Base-by-base conservation (phyloP, 2,329 filamentous ascomycete genomes). In the Didymella sp. region DNA sequence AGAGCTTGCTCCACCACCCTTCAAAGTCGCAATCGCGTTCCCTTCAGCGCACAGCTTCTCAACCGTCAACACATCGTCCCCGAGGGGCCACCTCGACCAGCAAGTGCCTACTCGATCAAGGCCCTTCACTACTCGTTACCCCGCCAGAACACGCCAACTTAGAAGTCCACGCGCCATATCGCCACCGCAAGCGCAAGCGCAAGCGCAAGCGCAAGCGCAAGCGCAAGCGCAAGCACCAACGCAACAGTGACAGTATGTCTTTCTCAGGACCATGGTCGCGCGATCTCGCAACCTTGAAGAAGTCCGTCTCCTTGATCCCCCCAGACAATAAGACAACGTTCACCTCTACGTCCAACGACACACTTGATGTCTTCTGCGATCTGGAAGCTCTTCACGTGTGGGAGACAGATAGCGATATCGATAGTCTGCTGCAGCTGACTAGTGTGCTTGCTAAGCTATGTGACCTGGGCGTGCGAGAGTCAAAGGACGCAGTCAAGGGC, bases 341-440 rank as follows among this genome's bases (percentile, higher is more conserved):
- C 42, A 51, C 63, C 17, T 52, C 46, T 6, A 57, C 64, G 2
- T 72, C 72, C 0, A 59, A 63, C 17, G 44, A 57, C 1, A 62
- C 66, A 2, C 51, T 71, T 0, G 57, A 66, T 15, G 61, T 62
- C 19, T 56, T 73, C 13, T 71, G 67, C 42, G 56, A 71, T 22
- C 25, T 62, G 6, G 43, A 60, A 6, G 63, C 63, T 11, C 56
- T 76, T 0, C 71, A 74, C 43, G 57, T 76, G n/a, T 76, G 72
- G 72, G 72, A 76, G 44, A 60, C 64, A 0, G 64, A 72, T 12
- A 67, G 69, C 1, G 72, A 76, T 27, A 52, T 73, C 13, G 73
- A 75, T 27, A 65, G 60, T 21, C 58, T 76, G 15, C 55, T 75
- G 2, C 73, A 74, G 17, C 56, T 76, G 4, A 68, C 63, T 1